Conservation (phyloP, 2,329 filamentous ascomycete genomes). For the Hymenoscyphus fraxineus region DNA sequence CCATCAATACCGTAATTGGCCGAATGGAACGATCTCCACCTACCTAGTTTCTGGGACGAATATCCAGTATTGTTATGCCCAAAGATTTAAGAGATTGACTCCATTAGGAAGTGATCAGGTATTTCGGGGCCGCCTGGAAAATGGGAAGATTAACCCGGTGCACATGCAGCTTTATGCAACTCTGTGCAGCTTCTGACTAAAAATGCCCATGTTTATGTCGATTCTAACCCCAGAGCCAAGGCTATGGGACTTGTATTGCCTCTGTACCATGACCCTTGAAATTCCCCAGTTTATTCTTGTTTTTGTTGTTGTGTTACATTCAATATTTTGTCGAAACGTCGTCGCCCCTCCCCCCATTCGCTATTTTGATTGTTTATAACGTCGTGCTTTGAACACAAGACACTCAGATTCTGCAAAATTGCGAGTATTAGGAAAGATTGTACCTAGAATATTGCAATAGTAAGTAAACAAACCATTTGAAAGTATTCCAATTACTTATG, state of each 20-base stretch:
- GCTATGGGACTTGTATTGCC: not conserved
- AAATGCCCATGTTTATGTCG: not conserved
- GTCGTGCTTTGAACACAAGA: not conserved
- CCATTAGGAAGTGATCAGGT: not conserved
- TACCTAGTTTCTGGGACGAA: not conserved
- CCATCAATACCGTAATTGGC: not conserved
- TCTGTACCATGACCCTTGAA: not conserved
- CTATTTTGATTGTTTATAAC: not conserved
- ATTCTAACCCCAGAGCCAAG: not conserved
- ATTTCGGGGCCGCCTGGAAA: not conserved
- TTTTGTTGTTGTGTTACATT: too few relatives aligned
- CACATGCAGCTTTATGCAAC: not conserved
- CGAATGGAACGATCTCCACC: not conserved
- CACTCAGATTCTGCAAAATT: not conserved
- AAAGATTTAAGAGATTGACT: not conserved
- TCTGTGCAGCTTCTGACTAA: not conserved
- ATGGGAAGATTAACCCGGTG: not conserved
- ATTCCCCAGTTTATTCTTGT: not conserved
- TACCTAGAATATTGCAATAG: not conserved
- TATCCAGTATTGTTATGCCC: not conserved
- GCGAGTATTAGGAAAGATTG: not conserved
- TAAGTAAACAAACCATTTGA: not conserved
- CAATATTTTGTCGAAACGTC: not conserved
- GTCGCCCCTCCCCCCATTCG: not conserved
- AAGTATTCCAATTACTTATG: too few relatives aligned